Evolutionary conservation across 2,329 filamentous ascomycete species (phyloP), one percentile per base, ranked within the genome.

Genomic region (Colletotrichum lentis): DNA sequence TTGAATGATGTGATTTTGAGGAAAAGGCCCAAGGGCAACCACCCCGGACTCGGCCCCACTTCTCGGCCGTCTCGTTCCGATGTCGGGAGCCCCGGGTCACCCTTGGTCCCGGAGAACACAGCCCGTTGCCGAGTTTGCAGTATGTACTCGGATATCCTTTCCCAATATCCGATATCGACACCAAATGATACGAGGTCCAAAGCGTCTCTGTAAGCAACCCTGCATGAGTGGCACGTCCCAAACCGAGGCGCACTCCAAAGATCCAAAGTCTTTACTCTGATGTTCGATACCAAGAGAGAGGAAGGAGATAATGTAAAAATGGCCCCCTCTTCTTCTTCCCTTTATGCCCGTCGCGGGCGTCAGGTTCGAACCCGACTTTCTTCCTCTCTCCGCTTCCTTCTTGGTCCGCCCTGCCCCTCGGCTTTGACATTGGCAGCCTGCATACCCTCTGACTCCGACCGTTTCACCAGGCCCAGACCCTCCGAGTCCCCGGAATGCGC

Each of bases 21-120:
- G 22, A 60, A 24, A 43, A 39, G n/a, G 14, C 22, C n/a, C 16
- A 35, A 20, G n/a, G 39, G 2, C 37, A 35, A 20, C n/a, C 43
- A 8, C 22, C 2, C 24, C 31, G 47, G 62, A 64, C 2, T 41
- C 61, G 54, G 54, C 18, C 12, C 64, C 64, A 67, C 64, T 12
- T 49, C 5, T 31, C 62, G 65, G 62, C 62, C 55, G 39, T 20
- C 16, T 0, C 8, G 22, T 44, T 62, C 65, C 62, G 62, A 68
- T 66, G 44, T 61, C 62, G 54, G 62, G 54, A 46, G 22, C 37
- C 16, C n/a, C 12, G 22, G 43, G 18, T 20, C 39, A 20, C 27
- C 18, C 16, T 7, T n/a, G 37, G 16, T 39, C 20, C 22, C 31
- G 27, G 55, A 24, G 18, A 39, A 35, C n/a, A 10, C 16, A 11